Percentiles rank a stretch among this genome's conserved stretches.
phyloP scores from a whole-genome alignment of 1,284 basidiomycete species.

The Leccinum solheimii region DNA sequence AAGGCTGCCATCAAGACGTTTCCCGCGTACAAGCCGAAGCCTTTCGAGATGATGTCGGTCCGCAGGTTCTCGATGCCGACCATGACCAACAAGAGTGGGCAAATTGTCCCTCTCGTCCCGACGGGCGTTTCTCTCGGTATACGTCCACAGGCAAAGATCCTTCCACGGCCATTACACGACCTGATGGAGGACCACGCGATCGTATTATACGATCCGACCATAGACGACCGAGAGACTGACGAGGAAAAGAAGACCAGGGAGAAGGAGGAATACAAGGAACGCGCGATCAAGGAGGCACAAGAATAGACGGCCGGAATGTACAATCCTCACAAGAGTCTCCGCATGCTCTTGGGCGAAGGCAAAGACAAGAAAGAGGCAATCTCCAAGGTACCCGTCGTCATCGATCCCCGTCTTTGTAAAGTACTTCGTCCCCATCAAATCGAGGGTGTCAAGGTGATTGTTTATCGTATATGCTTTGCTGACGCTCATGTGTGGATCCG shows the following conservation, averaged over 20 bases:
- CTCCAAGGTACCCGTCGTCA: conserved; percentile 93
- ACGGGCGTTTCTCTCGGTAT: conserved; percentile 85
- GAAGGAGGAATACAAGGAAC: conserved; percentile 68
- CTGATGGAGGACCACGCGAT: conserved; percentile 98
- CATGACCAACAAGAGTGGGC: conserved; percentile 81
- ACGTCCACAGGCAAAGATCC: conserved; percentile 78
- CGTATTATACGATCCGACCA: conserved; percentile 95
- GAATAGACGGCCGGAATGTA: conserved; percentile 70
- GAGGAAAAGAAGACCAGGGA: conserved; percentile 73
- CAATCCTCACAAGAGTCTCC: conserved; percentile 92
- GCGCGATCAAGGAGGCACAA: conserved; percentile 61
- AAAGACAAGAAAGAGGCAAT: conserved; percentile 65
- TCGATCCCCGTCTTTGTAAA: conserved; percentile 86
- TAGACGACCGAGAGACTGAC: conserved; percentile 88
- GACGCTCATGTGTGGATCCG: conserved; percentile 15
- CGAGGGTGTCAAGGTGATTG: conserved; percentile 90
- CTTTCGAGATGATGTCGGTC: conserved; percentile 56
- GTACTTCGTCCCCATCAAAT: conserved; percentile 96
- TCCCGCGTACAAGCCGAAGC: conserved; percentile 84
- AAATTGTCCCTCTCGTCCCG: conserved; percentile 61
- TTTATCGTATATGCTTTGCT: neutral
- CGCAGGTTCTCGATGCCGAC: conserved; percentile 85
- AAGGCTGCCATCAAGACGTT: conserved; percentile 69
- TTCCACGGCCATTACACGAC: conserved; percentile 91
- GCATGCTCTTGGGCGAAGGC: conserved; percentile 78